Conservation (phyloP, 2,329 filamentous ascomycete genomes). For the Botrytis tulipae region DNA sequence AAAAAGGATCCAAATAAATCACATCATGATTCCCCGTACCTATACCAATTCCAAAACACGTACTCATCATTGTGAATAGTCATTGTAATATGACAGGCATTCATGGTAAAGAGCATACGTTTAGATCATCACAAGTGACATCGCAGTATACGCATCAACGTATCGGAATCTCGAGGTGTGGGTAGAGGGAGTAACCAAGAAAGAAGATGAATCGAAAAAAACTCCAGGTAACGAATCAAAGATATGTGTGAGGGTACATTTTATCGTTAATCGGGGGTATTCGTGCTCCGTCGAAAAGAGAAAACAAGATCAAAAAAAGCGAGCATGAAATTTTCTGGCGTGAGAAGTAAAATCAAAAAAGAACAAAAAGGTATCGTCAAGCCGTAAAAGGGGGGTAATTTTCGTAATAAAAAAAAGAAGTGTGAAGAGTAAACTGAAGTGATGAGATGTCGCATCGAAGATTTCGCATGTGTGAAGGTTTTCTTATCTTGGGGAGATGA, state of each 20-base stretch:
- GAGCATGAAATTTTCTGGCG: background rate
- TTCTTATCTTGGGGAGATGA: background rate
- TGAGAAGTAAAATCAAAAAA: background rate
- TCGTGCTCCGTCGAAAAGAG: slow-evolving; percentile 10
- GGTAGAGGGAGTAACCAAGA: background rate
- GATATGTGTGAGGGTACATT: slow-evolving; percentile 13
- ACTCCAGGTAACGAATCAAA: slow-evolving; percentile 22
- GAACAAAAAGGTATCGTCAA: slow-evolving; percentile 14
- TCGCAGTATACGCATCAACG: background rate
- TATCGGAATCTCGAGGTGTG: background rate
- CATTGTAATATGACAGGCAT: background rate
- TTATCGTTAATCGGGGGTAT: slow-evolving; percentile 18
- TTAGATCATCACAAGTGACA: background rate
- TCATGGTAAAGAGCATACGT: background rate
- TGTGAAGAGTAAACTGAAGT: background rate
- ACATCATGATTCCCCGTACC: background rate
- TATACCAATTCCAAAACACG: background rate
- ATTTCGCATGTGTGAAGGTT: background rate
- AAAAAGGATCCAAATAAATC: background rate
- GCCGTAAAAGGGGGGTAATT: slow-evolving; percentile 1
- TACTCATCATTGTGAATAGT: background rate
- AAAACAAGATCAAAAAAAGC: background rate
- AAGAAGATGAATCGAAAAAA: slow-evolving; percentile 7
- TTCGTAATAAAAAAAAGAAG: slow-evolving; percentile 1
- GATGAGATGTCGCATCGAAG: slow-evolving; percentile 18